Conservation (phyloP, 495 filamentous ascomycete species). For the Podospora pseudocomata region DNA sequence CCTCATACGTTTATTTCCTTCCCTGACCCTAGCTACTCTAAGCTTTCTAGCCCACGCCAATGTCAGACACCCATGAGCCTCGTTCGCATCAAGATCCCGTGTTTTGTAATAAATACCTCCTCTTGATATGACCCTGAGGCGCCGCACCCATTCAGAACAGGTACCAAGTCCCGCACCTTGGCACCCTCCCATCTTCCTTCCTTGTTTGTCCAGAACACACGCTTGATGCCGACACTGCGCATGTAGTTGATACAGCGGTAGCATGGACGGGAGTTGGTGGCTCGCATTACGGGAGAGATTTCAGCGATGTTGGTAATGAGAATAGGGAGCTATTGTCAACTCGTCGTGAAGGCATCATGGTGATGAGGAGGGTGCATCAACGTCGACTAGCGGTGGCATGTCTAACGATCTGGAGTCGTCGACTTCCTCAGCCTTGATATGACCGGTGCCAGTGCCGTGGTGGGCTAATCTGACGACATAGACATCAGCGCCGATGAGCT, state of each 20-base stretch:
- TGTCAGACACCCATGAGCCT: conserved; percentile 16
- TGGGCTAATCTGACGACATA: conserved; percentile 49
- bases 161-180: conserved; percentile 47
- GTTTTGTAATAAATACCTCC: conserved; percentile 49
- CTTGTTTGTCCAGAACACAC: conserved; percentile 51
- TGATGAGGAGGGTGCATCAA: too few relatives aligned
- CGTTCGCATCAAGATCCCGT: conserved; percentile 46
- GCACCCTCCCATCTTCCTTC: conserved; percentile 47
- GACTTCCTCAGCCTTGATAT: not conserved
- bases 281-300: not conserved
- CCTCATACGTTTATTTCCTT: too few relatives aligned
- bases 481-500: conserved; percentile 49
- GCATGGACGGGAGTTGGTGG: conserved; percentile 41
- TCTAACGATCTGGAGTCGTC: too few relatives aligned
- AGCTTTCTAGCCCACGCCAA: too few relatives aligned
- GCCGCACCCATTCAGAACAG: conserved; percentile 35
- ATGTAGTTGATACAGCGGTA: conserved; percentile 52
- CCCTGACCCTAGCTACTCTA: too few relatives aligned
- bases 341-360: conserved; percentile 47
- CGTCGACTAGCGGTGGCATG: too few relatives aligned
- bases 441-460: not conserved
- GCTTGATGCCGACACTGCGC: conserved; percentile 51
- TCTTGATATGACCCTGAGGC: conserved; percentile 5
- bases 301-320: not conserved
- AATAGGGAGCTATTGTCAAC: conserved; percentile 18